Conservation (phyloP, 805 yeast genomes). For the Wickerhamomyces xylosicus region DNA sequence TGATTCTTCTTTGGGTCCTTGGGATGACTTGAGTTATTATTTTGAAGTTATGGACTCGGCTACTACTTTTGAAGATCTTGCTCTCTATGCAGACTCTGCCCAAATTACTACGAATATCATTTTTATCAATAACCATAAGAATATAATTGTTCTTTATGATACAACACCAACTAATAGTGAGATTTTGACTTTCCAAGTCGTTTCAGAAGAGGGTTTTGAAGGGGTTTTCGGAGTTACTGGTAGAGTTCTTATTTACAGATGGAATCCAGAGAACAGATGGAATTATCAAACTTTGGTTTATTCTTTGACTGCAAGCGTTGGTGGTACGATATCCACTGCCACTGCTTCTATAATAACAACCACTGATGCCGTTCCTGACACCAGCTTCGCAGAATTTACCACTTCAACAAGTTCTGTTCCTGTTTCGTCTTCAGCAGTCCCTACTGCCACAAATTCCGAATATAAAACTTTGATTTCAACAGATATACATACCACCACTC, state of each 20-base stretch:
- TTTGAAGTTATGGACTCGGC: background rate
- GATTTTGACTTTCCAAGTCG: background rate
- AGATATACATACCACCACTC: no score
- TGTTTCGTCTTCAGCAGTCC: no score
- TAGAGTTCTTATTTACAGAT: background rate
- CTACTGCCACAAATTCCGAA: no score
- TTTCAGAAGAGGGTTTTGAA: background rate
- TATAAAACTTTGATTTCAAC: no score
- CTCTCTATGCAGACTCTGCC: background rate
- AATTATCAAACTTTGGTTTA: background rate
- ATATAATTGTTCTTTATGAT: background rate
- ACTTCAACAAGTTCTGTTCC: no score
- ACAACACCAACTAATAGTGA: background rate
- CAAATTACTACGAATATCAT: background rate
- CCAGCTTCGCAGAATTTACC: no score
- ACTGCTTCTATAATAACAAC: background rate
- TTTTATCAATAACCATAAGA: background rate
- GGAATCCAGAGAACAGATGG: background rate
- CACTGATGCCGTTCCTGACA: no score
- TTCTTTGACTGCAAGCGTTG: background rate
- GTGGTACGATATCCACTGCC: background rate
- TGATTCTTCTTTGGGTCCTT: background rate
- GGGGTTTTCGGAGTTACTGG: background rate
- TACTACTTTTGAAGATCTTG: background rate
- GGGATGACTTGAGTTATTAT: background rate